Conservation (phyloP, 371 early-diverging fungal genomes). For the Ordospora colligata region DNA sequence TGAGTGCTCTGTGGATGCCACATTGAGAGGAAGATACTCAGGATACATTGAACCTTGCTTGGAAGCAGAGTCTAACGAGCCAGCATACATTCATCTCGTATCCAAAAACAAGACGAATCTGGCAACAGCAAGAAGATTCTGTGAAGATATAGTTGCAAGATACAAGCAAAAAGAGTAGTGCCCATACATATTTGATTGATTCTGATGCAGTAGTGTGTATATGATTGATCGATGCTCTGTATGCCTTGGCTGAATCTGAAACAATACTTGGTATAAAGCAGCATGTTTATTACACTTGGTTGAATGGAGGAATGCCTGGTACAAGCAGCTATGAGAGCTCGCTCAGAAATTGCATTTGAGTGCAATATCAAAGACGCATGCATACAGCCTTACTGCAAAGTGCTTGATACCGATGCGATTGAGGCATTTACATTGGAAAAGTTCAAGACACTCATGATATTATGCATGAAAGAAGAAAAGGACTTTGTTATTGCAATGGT, state of each 20-base stretch:
- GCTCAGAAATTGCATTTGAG: background rate
- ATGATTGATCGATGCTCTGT: background rate
- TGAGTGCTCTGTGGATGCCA: background rate
- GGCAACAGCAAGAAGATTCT: background rate
- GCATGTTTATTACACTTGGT: background rate
- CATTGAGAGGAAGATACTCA: background rate
- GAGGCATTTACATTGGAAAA: conserved; percentile 73
- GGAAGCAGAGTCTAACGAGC: conserved; percentile 1
- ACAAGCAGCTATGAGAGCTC: background rate
- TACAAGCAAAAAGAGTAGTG: background rate
- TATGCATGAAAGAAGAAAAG: conserved; percentile 63
- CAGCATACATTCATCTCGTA: conserved; percentile 6
- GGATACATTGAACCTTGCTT: conserved; percentile 8
- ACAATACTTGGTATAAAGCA: background rate
- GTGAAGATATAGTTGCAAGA: background rate
- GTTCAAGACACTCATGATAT: conserved; percentile 64
- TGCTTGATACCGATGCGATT: conserved; percentile 63
- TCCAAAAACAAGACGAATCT: background rate
- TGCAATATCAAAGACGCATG: no score
- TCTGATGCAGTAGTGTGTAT: no score
- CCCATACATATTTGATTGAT: background rate
- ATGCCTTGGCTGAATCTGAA: background rate
- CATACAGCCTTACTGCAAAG: conserved; percentile 21
- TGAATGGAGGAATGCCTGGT: background rate
- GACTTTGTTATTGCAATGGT: conserved; percentile 73